Evolutionary conservation across 805 yeast species (phyloP).

Genomic region (Wickerhamiella lipophila): DNA sequence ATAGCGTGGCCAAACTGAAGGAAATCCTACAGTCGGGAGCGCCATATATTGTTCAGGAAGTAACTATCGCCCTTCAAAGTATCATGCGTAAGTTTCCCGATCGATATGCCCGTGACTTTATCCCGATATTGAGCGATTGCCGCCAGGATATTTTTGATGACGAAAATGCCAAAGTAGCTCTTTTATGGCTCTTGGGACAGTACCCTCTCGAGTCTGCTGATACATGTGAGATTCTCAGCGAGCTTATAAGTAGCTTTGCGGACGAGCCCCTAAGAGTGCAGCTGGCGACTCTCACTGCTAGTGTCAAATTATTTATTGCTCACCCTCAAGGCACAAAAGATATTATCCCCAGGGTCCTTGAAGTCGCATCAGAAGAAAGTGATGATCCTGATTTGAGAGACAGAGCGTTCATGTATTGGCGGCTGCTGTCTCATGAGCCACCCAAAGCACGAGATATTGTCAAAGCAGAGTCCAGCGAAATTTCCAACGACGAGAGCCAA

Average conservation of each 20-base stretch:
- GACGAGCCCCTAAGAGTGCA: conserved; percentile 69
- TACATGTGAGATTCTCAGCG: conserved; percentile 33
- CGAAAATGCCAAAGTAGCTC: conserved; percentile 62
- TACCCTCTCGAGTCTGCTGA: conserved; percentile 40
- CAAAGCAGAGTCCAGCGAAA: conserved; percentile 44
- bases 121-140: conserved; percentile 33
- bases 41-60: conserved; percentile 68
- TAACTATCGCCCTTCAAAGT: conserved; percentile 61
- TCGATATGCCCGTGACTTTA: conserved; percentile 30
- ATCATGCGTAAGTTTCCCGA: conserved; percentile 66
- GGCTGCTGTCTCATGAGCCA: conserved; percentile 47
- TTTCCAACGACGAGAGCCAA: conserved; percentile 33
- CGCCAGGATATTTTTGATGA: conserved; percentile 47
- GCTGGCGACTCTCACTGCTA: conserved; percentile 57
- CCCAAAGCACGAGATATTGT: conserved; percentile 42
- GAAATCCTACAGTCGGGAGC: conserved; percentile 52
- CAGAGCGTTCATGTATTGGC: conserved; percentile 76
- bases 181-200: conserved; percentile 78
- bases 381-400: conserved; percentile 81
- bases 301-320: conserved; percentile 52
- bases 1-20: conserved; percentile 50
- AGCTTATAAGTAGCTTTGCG: conserved; percentile 35
- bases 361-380: conserved; percentile 57
- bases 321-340: conserved; percentile 43
- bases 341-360: conserved; percentile 46